phyloP scores from a whole-genome alignment of 2,329 filamentous ascomycete genomes.

The Ophiostoma sp. region DNA sequence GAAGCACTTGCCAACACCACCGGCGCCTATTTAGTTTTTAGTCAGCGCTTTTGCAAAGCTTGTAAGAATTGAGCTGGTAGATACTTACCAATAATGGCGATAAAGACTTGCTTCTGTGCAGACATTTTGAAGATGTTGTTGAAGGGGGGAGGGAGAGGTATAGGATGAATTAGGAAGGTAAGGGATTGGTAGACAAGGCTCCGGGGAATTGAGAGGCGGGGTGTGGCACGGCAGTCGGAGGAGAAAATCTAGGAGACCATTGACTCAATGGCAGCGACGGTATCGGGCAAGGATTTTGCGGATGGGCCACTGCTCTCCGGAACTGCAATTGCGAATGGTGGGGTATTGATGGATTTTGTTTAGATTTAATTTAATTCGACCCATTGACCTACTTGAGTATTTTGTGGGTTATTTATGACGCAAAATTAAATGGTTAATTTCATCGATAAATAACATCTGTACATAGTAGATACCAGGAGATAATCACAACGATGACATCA shows the following conservation, averaged over 20 bases:
- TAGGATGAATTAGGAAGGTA: not conserved
- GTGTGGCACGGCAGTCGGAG: constrained; percentile 5
- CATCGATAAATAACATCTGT: too few relatives aligned
- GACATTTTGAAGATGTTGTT: constrained; percentile 35
- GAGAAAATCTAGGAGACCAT: not conserved
- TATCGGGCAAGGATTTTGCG: constrained; percentile 1
- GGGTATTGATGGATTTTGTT: not conserved
- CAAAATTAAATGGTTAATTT: not conserved
- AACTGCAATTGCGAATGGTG: not conserved
- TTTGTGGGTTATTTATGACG: not conserved
- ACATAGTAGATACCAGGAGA: too few relatives aligned
- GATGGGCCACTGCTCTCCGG: not conserved
- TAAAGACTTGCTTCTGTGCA: constrained; percentile 44
- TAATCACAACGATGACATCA: not conserved
- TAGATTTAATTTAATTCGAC: not conserved
- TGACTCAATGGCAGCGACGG: not conserved
- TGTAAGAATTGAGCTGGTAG: not conserved
- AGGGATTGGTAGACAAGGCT: constrained; percentile 5
- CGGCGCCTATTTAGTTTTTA: constrained; percentile 60
- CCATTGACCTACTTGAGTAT: not conserved
- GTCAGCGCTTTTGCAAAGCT: not conserved
- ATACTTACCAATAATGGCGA: constrained; percentile 48
- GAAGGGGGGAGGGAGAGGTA: not conserved
- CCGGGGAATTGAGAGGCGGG: not conserved
- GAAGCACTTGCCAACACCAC: constrained; percentile 90